Evolutionary conservation across 257 asterid genomes (phyloP).

Genomic region (Solanum neorickii): DNA sequence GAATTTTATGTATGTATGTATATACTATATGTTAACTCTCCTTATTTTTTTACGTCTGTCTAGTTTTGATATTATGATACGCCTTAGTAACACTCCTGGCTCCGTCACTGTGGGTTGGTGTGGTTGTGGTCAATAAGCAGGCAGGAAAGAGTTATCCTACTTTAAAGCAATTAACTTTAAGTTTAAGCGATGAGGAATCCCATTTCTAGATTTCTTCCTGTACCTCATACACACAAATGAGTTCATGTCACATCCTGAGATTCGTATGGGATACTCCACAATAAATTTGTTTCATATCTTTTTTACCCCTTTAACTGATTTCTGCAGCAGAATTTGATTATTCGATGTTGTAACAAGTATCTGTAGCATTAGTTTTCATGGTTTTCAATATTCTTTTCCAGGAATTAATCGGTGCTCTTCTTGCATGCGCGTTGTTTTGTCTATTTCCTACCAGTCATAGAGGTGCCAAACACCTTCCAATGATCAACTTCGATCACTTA

Average conservation of each 20-base stretch:
- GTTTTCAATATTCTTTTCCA: constrained; percentile 9
- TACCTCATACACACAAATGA: neutral
- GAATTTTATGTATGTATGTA: neutral
- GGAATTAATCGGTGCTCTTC: constrained; percentile 85
- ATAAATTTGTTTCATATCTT: neutral
- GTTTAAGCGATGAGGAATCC: neutral
- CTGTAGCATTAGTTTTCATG: neutral
- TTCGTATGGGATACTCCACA: neutral
- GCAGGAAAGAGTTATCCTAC: neutral
- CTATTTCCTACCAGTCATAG: constrained; percentile 62
- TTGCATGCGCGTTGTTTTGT: constrained; percentile 75
- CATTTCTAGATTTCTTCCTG: neutral
- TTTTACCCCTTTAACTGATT: neutral
- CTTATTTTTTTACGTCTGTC: neutral
- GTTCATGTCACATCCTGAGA: neutral
- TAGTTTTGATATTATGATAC: accelerated
- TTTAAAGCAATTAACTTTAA: neutral
- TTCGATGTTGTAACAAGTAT: neutral
- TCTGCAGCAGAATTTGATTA: neutral
- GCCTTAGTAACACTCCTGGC: neutral
- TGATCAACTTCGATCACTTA: constrained; percentile 66
- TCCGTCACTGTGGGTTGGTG: neutral
- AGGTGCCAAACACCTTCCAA: constrained; percentile 54
- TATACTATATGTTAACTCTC: neutral
- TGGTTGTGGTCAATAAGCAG: neutral